These are phyloP conservation scores for Trichoderma sp. DNA, from an alignment of 2,329 filamentous ascomycete species.

Conservation along the genomic window DNA sequence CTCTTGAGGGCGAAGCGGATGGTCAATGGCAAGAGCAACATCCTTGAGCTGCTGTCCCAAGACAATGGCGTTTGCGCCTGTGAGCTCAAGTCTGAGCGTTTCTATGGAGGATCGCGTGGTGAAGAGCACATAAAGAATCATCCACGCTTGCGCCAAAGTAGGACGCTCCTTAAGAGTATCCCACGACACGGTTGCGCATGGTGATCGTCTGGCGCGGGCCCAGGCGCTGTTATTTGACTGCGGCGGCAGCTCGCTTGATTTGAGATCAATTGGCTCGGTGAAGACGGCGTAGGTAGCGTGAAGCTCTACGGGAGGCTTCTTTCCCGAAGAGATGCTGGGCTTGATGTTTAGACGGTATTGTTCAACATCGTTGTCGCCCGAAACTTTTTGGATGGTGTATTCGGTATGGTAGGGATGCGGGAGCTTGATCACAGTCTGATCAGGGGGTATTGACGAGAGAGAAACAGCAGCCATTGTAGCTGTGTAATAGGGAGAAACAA, in stretches of 20 bases:
- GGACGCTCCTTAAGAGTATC: conserved; percentile 36
- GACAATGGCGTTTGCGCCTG: conserved; percentile 36
- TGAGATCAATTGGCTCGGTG: conserved; percentile 45
- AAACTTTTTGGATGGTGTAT: conserved; percentile 39
- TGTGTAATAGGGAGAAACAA: background rate
- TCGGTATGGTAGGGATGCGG: conserved; percentile 49
- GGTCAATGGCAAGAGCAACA: conserved; percentile 48
- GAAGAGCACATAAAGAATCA: conserved; percentile 51
- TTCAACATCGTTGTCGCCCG: conserved; percentile 3
- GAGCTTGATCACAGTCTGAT: conserved; percentile 45
- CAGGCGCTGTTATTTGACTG: conserved; percentile 54
- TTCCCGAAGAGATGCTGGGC: conserved; percentile 25
- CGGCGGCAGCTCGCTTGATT: conserved; percentile 47
- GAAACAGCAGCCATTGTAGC: conserved; percentile 27
- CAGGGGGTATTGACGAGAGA: conserved; percentile 29
- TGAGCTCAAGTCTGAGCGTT: conserved; percentile 46
- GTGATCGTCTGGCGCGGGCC: conserved; percentile 54
- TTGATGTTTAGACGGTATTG: conserved; percentile 38
- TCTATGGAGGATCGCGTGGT: conserved; percentile 48
- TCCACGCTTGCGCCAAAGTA: conserved; percentile 50
- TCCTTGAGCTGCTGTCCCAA: conserved; percentile 42
- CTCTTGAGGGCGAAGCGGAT: conserved; percentile 40
- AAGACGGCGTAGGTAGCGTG: conserved; percentile 41
- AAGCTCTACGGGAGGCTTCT: conserved; percentile 30
- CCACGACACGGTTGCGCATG: conserved; percentile 46